Percentiles rank a stretch among this genome's conserved stretches.
Evolutionary conservation across 2,329 filamentous ascomycete genomes (phyloP).

Genomic region (Botryosphaeria dothidea): DNA sequence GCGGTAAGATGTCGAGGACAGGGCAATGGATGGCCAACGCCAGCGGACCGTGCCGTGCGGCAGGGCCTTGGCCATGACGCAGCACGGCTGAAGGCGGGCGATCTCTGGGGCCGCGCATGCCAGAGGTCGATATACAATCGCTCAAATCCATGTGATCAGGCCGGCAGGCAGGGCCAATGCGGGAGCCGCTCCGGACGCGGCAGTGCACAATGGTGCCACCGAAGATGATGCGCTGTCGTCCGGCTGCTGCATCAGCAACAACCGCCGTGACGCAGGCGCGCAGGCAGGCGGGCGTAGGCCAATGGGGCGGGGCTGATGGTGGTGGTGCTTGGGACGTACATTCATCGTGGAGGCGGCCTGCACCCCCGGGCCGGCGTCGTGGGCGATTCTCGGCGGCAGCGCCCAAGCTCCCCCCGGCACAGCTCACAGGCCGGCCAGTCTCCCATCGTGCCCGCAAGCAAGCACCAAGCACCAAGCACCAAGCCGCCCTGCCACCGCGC

Average conservation of each 20-base stretch:
- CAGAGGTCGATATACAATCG: too few relatives aligned
- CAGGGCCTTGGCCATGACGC: constrained; percentile 28
- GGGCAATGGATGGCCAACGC: too few relatives aligned
- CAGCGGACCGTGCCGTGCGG: constrained; percentile 28
- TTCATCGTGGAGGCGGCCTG: too few relatives aligned
- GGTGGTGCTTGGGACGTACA: background rate
- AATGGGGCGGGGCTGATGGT: too few relatives aligned
- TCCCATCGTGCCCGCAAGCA: background rate
- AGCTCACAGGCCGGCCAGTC: background rate
- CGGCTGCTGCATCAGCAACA: constrained; percentile 1
- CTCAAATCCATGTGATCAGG: constrained; percentile 41
- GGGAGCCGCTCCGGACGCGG: constrained; percentile 36
- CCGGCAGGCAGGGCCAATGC: constrained; percentile 31
- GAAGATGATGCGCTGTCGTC: background rate
- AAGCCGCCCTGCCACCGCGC: constrained; percentile 1
- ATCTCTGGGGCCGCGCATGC: constrained; percentile 29
- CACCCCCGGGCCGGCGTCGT: too few relatives aligned
- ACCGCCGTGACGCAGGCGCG: constrained; percentile 36
- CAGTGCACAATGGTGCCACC: constrained; percentile 23
- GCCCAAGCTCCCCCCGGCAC: constrained; percentile 8
- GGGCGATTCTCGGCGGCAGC: too few relatives aligned
- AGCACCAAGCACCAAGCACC: too few relatives aligned
- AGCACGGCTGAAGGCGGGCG: constrained; percentile 27
- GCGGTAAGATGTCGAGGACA: too few relatives aligned
- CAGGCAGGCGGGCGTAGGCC: constrained; percentile 37